Conservation (phyloP, 2,329 filamentous ascomycete species). For the Westerdykella ornata region DNA sequence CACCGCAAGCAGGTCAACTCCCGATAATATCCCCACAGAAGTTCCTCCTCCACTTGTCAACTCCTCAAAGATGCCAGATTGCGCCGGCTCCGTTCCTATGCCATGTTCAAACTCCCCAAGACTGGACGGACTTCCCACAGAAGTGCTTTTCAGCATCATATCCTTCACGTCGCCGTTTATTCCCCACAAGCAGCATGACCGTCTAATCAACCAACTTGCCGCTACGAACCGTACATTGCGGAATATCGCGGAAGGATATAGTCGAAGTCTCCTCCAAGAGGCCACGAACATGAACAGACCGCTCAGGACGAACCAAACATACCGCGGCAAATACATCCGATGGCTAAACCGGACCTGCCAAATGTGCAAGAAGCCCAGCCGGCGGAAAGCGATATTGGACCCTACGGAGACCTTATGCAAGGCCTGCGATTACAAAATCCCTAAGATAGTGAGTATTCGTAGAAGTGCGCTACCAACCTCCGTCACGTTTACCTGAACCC, state of each 20-base stretch:
- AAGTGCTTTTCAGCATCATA: constrained; percentile 26
- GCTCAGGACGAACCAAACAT: constrained; percentile 5
- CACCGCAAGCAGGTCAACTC: not conserved
- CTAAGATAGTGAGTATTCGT: constrained; percentile 22
- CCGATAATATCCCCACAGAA: not conserved
- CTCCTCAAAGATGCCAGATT: not conserved
- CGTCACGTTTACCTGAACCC: not conserved
- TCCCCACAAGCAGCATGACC: not conserved
- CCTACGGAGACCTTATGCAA: constrained; percentile 19
- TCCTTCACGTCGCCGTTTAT: constrained; percentile 12
- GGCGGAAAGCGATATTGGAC: constrained; percentile 21
- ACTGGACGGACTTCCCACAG: constrained; percentile 21
- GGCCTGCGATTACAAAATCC: constrained; percentile 19
- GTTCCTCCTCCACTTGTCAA: not conserved
- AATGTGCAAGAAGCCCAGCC: constrained; percentile 22
- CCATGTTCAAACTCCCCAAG: not conserved
- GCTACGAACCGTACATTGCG: constrained; percentile 19
- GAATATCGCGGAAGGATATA: constrained; percentile 25
- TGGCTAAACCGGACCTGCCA: constrained; percentile 21
- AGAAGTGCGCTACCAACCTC: not conserved
- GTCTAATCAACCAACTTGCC: constrained; percentile 10
- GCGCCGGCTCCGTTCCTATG: not conserved
- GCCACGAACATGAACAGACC: constrained; percentile 6
- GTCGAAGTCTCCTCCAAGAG: constrained; percentile 21
- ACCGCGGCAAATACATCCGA: constrained; percentile 18